Conservation (phyloP, 495 filamentous ascomycete genomes). For the Xylaria grammica region DNA sequence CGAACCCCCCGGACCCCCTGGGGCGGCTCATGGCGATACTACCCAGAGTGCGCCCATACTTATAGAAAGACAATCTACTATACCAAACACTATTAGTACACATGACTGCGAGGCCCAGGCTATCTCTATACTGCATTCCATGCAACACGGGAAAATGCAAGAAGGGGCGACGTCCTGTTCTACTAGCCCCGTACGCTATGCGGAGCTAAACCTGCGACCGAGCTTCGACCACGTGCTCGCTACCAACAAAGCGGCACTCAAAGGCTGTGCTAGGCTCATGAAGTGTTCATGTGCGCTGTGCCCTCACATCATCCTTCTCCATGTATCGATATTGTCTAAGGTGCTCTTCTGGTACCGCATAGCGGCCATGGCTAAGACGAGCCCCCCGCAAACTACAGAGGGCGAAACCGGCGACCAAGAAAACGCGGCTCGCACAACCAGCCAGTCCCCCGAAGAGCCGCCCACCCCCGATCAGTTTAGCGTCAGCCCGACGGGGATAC, state of each 20-base stretch:
- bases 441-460: not conserved
- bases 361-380: not conserved
- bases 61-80: not conserved
- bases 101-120: constrained; percentile 23
- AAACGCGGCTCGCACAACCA: no score
- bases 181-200: constrained; percentile 5
- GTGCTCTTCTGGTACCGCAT: constrained; percentile 23
- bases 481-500: constrained; percentile 16
- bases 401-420: not conserved
- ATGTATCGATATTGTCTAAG: constrained; percentile 19
- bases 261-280: constrained; percentile 20
- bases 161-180: constrained; percentile 20
- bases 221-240: constrained; percentile 20
- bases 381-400: not conserved
- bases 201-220: constrained; percentile 7
- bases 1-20: no score
- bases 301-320: constrained; percentile 18
- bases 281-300: constrained; percentile 16
- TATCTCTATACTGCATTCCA: constrained; percentile 20
- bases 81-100: not conserved
- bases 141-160: constrained; percentile 20
- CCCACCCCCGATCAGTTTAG: constrained; percentile 7
- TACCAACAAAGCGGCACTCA: constrained; percentile 16
- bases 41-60: no score
- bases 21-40: no score